These are phyloP conservation scores for Ceratocystis eucalypticola DNA, from an alignment of 2,329 filamentous ascomycete species.

Conservation along the genomic window DNA sequence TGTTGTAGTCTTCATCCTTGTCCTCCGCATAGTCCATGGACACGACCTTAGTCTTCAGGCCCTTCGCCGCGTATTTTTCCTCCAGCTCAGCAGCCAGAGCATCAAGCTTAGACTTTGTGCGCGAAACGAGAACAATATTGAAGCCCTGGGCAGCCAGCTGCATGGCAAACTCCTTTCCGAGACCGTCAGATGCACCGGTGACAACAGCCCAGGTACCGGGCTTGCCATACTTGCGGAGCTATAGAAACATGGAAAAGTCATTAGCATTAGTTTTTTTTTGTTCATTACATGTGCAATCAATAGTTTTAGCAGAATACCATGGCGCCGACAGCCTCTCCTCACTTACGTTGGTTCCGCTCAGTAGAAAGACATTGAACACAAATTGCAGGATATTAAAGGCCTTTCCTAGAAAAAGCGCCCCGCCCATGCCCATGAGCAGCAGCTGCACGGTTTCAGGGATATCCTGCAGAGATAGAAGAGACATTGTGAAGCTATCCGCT, in stretches of 20 bases:
- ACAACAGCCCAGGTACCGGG: conserved; percentile 89
- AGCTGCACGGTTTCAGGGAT: conserved; percentile 35
- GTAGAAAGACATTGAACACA: conserved; percentile 53
- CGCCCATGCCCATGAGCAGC: conserved; percentile 41
- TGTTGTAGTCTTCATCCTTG: conserved; percentile 64
- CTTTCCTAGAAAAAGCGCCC: conserved; percentile 43
- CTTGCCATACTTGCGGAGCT: conserved; percentile 83
- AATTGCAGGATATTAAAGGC: conserved; percentile 46
- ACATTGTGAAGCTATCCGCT: not conserved
- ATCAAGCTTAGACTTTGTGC: conserved; percentile 84
- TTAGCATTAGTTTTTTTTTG: not conserved
- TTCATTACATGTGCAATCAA: not conserved
- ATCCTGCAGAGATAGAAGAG: not conserved
- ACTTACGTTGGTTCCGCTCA: conserved; percentile 49
- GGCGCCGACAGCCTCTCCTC: not conserved
- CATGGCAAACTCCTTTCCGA: conserved; percentile 89
- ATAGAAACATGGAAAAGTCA: conserved; percentile 11
- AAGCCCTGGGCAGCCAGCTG: conserved; percentile 86
- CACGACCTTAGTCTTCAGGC: conserved; percentile 59
- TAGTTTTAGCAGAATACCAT: too few species aligned
- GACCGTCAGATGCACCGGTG: conserved; percentile 88
- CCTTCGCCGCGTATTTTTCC: conserved; percentile 46
- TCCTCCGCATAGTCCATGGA: conserved; percentile 87
- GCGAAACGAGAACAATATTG: conserved; percentile 88
- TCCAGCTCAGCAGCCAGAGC: conserved; percentile 62